Evolutionary conservation across 2,329 filamentous ascomycete species (phyloP), one percentile per base, ranked within the genome.

Genomic region (Bimuria novae-zelandiae): DNA sequence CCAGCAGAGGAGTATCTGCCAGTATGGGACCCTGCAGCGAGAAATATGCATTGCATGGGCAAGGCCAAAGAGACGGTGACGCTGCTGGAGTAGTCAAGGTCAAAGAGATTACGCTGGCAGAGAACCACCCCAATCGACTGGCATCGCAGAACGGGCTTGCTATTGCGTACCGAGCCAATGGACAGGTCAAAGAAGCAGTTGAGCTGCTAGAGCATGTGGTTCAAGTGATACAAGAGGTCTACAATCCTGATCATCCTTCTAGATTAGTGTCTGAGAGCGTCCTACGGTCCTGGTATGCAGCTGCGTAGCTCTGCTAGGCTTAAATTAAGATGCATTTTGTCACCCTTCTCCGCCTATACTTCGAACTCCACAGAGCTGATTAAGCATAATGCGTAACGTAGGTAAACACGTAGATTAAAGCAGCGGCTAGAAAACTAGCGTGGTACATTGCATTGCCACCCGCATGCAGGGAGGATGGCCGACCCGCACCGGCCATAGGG

Each of bases 131-230:
- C 11, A 4, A 17, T 35, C 42, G 46, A 21, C 39, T 54, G 35
- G 27, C 25, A 16, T 50, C 51, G 27, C 49, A 55, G 49, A 35
- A 55, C n/a, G 16, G 8, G 30, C 53, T 55, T 41, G 42, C 42
- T 19, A 14, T 3, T 23, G 36, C 43, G n/a, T 55, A 55, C 19
- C n/a, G n/a, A 22, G 42, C 49, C 2, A 41, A 55, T 35, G 44
- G 53, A 39, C 49, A 49, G 39, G 23, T 32, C n/a, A 39, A 55
- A 19, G 17, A 52, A 36, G 52, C 52, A 7, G 19, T 55, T 40
- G 21, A 3, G 35, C 48, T 55, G 10, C 41, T 55, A 36, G 52
- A 55, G 30, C 23, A 55, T 36, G 32, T 46, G 10, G 21, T 42
- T 23, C 10, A 42, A 23, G 21, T 42, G 10, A 27, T 6, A 27